Evolutionary conservation across 176 grass and related monocot species (phyloP), one percentile per base, ranked within the genome.

Genomic region (Lolium rigidum): DNA sequence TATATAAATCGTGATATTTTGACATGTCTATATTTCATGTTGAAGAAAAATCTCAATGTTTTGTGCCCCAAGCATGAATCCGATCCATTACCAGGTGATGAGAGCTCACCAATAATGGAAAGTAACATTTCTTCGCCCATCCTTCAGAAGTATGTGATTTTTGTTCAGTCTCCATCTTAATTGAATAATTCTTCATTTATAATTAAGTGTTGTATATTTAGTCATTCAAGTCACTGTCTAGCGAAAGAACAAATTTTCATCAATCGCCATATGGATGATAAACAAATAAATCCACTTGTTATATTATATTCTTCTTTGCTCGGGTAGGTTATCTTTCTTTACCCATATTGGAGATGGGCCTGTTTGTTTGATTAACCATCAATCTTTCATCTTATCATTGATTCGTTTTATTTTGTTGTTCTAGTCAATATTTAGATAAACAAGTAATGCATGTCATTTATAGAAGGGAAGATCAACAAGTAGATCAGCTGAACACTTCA

Each of bases 51-150:
- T 54, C 0, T 2, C 54, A 4, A 6, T 87, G 37, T 90, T 11
- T 37, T 78, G 89, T 90, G 89, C 24, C 89, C 89, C 55, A 58
- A 83, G 44, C 89, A 90, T 73, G 74, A 43, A 14, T 69, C 83
- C 7, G 11, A 28, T 41, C 8, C 0, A 13, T 43, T 77, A 39
- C 84, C 46, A 65, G 78, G 46, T 78, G 80, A 90, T 79, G 1
- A 65, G 43, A n/a, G 18, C 55, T 83, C 44, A 73, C 46, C 59
- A 17, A 79, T 14, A 37, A 65, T 65, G 9, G 21, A 83, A 24
- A 48, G 39, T 22, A 35, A 37, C 21, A 65, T 47, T 68, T 43
- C n/a, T 85, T 58, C 84, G 79, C 25, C 80, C 46, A 26, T 68
- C 44, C 2, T 5, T 66, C 66, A 31, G 17, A 87, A 81, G 89